Evolutionary conservation across 768 basidiomycete species (phyloP).

Genomic region (Tremella yokohamensis): DNA sequence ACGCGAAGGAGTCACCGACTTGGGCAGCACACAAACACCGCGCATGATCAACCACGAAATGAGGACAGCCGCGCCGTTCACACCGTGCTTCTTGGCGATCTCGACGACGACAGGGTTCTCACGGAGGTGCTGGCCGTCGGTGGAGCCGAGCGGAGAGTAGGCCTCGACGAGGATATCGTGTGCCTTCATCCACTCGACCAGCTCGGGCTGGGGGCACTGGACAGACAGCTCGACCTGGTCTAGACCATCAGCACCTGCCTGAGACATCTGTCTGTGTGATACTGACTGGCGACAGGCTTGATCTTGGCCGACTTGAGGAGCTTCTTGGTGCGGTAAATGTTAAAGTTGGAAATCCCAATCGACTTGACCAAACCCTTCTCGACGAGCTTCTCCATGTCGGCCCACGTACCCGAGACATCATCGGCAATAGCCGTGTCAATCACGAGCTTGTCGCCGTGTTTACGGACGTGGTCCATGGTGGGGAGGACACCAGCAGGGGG

Average conservation of each 20-base stretch:
- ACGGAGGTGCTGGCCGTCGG: conserved; percentile 58
- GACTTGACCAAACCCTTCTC: conserved; percentile 71
- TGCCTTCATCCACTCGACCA: conserved; percentile 70
- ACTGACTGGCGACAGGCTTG: conserved; percentile 45
- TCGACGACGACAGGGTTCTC: conserved; percentile 61
- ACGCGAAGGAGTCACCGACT: conserved; percentile 68
- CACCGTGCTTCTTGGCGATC: conserved; percentile 62
- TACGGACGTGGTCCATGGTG: conserved; percentile 22
- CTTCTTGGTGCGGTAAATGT: conserved; percentile 56
- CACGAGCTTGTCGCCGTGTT: conserved; percentile 56
- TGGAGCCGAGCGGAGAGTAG: conserved; percentile 71
- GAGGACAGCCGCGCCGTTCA: conserved; percentile 71
- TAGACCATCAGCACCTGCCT: conserved; percentile 54
- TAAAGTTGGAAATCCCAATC: conserved; percentile 83
- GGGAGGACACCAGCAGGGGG: conserved; percentile 27
- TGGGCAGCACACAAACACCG: conserved; percentile 70
- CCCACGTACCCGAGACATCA: conserved; percentile 74
- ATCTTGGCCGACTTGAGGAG: conserved; percentile 27
- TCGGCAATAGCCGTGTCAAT: conserved; percentile 61
- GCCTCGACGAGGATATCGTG: conserved; percentile 66
- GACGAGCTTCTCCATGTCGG: conserved; percentile 72
- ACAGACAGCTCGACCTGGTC: conserved; percentile 78
- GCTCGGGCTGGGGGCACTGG: conserved; percentile 71
- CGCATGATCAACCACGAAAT: conserved; percentile 66
- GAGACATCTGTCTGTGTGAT: conserved; percentile 59